These are phyloP conservation scores for Primulina huaijiensis DNA, from an alignment of 257 asterid genomes.

Conservation along the genomic window DNA sequence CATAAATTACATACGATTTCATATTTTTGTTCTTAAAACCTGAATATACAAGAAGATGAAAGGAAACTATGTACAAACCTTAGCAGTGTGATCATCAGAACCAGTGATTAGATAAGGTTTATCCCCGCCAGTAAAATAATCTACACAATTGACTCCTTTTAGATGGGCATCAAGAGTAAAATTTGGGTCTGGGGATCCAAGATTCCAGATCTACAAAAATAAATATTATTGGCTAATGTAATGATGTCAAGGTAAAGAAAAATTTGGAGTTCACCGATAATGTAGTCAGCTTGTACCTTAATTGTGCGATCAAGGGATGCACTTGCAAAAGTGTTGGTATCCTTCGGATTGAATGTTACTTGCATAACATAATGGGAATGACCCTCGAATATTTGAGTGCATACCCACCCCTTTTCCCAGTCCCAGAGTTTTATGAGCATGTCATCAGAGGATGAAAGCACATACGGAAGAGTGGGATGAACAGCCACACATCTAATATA, in stretches of 20 bases:
- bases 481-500: slow-evolving; percentile 98
- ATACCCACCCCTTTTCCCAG: slow-evolving; percentile 98
- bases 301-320: slow-evolving; percentile 97
- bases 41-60: slow-evolving; percentile 22
- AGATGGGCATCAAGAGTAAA: slow-evolving; percentile 94
- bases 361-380: slow-evolving; percentile 99
- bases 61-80: slow-evolving; percentile 49
- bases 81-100: slow-evolving; percentile 99
- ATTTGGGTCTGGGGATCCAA: slow-evolving; percentile 99
- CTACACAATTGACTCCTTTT: slow-evolving; percentile 98
- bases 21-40: slow-evolving; percentile 8
- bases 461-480: slow-evolving; percentile 95
- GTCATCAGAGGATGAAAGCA: slow-evolving; percentile 97
- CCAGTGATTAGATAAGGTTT: slow-evolving; percentile 93
- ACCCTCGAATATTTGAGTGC: slow-evolving; percentile 98
- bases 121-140: slow-evolving; percentile 97
- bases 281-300: slow-evolving; percentile 51
- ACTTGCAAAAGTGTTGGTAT: slow-evolving; percentile 97
- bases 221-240: slow-evolving; percentile 23
- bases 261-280: neutral
- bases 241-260: slow-evolving; percentile 9
- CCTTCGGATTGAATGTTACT: slow-evolving; percentile 98
- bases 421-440: slow-evolving; percentile 99
- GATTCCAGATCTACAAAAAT: slow-evolving; percentile 85
- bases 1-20: slow-evolving; percentile 24